Evolutionary conservation across 495 filamentous ascomycete species (phyloP), one percentile per base, ranked within the genome.

Genomic region (Aspergillus conjunctus): DNA sequence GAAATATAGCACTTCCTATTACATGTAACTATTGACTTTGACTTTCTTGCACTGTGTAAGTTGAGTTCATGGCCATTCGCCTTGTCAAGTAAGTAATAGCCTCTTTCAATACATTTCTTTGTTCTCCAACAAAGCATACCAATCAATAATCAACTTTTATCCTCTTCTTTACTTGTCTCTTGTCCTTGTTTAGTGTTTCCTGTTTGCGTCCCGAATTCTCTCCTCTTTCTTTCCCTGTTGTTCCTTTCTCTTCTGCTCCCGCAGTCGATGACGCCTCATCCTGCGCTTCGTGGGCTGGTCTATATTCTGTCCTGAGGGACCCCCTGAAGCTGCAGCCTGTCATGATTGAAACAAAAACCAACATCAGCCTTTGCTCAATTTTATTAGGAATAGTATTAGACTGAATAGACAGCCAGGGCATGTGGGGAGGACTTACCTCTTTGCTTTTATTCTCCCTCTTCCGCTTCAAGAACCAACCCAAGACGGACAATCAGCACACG

Each of bases 1-100:
- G 56, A 21, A 54, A 66, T 56, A 56, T 67, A 62, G 55, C 51
- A 51, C 60, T 68, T 69, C 66, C 68, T 61, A 51, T 74, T 72
- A 58, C 69, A 64, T 67, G 61, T 71, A 64, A 59, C 49, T 67
- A 65, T 61, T 65, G 54, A 55, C 43, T 43, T 58, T 32, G 49
- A 51, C 26, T n/a, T 54, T 48, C 21, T 43, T 53, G 17, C 17
- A 17, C 34, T n/a, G 39, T 32, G 45, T 18, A 20, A 48, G 17
- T 18, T 49, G 17, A 49, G 26, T 26, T 51, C 49, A 9, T n/a
- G 26, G 34, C 22, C 43, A 32, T 43, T 50, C 44, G 18, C 44
- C 46, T 54, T 32, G 37, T 41, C 37, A 41, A 41, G 11, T 41
- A 14, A 9, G 26, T 14, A 12, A 11, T 41, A 11, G 37, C 15